Evolutionary conservation across 2,329 filamentous ascomycete species (phyloP).

Genomic region (Claviceps arundinis): DNA sequence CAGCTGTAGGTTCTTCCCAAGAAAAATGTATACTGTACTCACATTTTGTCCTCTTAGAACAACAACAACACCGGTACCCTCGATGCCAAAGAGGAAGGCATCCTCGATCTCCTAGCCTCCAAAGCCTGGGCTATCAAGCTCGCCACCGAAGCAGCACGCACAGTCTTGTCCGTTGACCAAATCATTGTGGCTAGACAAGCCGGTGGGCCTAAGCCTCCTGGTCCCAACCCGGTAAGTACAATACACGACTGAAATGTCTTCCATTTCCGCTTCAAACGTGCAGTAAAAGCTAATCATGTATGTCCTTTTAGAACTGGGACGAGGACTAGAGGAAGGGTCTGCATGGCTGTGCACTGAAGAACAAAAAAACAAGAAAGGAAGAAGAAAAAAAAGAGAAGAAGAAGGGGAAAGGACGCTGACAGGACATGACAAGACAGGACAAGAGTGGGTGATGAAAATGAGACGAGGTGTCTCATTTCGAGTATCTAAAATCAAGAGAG

Average conservation of each 20-base stretch:
- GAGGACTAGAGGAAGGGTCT: conserved; percentile 36
- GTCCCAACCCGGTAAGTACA: conserved; percentile 60
- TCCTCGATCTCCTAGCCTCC: conserved; percentile 79
- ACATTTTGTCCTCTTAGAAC: conserved; percentile 34
- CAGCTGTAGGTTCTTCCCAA: too few relatives aligned
- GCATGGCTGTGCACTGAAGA: background rate
- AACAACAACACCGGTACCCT: conserved; percentile 67
- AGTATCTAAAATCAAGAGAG: too few relatives aligned
- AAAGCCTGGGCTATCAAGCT: conserved; percentile 98
- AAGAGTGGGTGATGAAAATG: too few relatives aligned
- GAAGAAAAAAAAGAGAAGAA: background rate
- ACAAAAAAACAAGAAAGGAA: background rate
- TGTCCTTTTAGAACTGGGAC: conserved; percentile 41
- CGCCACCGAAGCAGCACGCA: conserved; percentile 86
- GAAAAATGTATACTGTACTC: background rate
- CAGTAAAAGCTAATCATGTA: background rate
- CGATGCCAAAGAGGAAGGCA: conserved; percentile 76
- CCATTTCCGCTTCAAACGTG: too few relatives aligned
- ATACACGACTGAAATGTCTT: background rate
- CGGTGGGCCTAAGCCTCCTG: conserved; percentile 91
- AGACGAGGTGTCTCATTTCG: too few relatives aligned
- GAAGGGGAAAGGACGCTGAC: background rate
- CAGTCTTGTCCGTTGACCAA: conserved; percentile 91
- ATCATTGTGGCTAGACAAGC: conserved; percentile 98
- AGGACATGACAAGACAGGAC: too few relatives aligned